Conservation (phyloP, 2,329 filamentous ascomycete species). For the Fusarium camptoceras region DNA sequence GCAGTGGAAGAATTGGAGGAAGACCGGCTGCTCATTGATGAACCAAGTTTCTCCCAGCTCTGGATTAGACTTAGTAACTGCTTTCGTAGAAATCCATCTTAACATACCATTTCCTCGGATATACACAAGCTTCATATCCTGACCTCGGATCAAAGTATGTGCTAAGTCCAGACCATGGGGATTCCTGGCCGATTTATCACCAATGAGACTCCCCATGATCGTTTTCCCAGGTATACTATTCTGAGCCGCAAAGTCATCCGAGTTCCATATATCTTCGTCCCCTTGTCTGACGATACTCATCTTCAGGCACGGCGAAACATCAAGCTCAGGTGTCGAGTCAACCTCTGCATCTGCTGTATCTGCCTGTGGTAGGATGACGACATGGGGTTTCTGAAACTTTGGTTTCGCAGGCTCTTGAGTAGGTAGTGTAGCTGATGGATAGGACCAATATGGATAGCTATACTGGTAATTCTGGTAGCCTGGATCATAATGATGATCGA, state of each 20-base stretch:
- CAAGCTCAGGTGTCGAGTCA: background rate
- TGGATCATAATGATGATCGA: no score
- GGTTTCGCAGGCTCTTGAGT: background rate
- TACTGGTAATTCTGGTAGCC: no score
- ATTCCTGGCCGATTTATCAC: slow-evolving; percentile 21
- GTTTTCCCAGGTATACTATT: background rate
- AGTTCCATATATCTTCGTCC: slow-evolving; percentile 16
- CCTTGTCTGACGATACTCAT: slow-evolving; percentile 12
- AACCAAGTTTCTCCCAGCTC: slow-evolving; percentile 33
- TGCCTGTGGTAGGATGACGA: slow-evolving; percentile 14
- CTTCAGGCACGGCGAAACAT: background rate
- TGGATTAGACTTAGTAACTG: background rate
- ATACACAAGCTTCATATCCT: slow-evolving; percentile 11
- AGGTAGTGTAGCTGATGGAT: background rate
- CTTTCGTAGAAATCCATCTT: rapidly evolving
- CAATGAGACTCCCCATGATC: slow-evolving; percentile 26
- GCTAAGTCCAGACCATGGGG: slow-evolving; percentile 17
- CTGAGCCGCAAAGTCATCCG: background rate
- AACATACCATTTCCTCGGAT: slow-evolving; percentile 25
- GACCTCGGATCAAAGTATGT: slow-evolving; percentile 12
- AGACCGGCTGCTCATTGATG: slow-evolving; percentile 21
- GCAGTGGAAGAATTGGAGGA: slow-evolving; percentile 30
- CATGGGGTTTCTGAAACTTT: slow-evolving; percentile 15
- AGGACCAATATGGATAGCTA: no score
- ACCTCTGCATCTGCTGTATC: slow-evolving; percentile 17